Evolutionary conservation across 257 asterid genomes (phyloP), one percentile per base, ranked within the genome.

Genomic region (Petrea volubilis): DNA sequence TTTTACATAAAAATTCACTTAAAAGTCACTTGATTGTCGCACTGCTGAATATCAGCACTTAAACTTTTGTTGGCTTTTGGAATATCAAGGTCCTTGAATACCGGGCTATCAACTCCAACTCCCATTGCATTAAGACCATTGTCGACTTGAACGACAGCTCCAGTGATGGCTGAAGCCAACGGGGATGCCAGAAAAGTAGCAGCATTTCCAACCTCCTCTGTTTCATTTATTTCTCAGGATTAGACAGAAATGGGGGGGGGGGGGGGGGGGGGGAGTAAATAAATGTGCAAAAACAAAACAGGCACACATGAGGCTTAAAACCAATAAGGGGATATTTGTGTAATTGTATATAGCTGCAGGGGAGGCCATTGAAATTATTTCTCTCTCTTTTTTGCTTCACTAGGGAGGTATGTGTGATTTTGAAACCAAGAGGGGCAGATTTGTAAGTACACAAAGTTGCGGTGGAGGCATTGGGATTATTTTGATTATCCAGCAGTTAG

Each of bases 401-500:
- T n/a, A n/a, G n/a, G n/a, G n/a, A n/a, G n/a, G n/a, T n/a, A n/a
- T n/a, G n/a, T n/a, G n/a, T n/a, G n/a, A n/a, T n/a, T n/a, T n/a
- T n/a, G n/a, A n/a, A n/a, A n/a, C n/a, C n/a, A n/a, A n/a, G n/a
- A n/a, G n/a, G n/a, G n/a, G n/a, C n/a, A n/a, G n/a, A n/a, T n/a
- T n/a, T n/a, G n/a, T n/a, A n/a, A n/a, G n/a, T n/a, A n/a, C n/a
- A n/a, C n/a, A n/a, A n/a, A n/a, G n/a, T n/a, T n/a, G n/a, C n/a
- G n/a, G n/a, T n/a, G n/a, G n/a, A n/a, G n/a, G n/a, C n/a, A n/a
- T n/a, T n/a, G n/a, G n/a, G n/a, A n/a, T n/a, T n/a, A n/a, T n/a
- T n/a, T n/a, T n/a, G n/a, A n/a, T n/a, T n/a, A n/a, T n/a, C 99
- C 99, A 20, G 99, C 93, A 74, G 86, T 83, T 18, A 95, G 83